A percentile compares a stretch with the other conserved stretches of the same genome.
These are phyloP conservation scores for Chrysosporium keratinophilum DNA, from an alignment of 2,329 filamentous ascomycete genomes.

Conservation along the genomic window DNA sequence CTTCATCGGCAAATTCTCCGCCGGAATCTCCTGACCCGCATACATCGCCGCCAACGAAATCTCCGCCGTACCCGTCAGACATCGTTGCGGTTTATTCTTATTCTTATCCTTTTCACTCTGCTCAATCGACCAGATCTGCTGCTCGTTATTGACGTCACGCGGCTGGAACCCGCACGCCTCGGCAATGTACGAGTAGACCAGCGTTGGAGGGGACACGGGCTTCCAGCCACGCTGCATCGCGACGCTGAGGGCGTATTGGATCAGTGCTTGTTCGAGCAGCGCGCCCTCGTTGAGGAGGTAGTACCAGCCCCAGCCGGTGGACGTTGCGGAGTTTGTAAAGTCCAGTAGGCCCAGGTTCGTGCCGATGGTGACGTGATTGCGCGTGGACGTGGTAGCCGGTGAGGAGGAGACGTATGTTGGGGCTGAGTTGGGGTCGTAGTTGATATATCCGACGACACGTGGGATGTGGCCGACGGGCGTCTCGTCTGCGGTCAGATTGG, in stretches of 20 bases:
- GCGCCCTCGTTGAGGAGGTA: constrained; percentile 87
- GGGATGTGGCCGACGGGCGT: constrained; percentile 63
- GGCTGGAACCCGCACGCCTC: constrained; percentile 90
- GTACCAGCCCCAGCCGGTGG: constrained; percentile 96
- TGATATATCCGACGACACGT: constrained; percentile 64
- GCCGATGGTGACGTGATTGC: constrained; percentile 79
- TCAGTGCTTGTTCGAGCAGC: constrained; percentile 83
- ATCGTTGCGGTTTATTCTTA: constrained; percentile 54
- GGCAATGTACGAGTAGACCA: constrained; percentile 87
- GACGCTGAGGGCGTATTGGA: constrained; percentile 71
- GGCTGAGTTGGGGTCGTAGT: constrained; percentile 49
- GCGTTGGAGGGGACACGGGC: constrained; percentile 69
- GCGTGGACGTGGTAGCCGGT: constrained; percentile 18
- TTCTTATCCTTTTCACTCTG: constrained; percentile 52
- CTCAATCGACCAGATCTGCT: constrained; percentile 76
- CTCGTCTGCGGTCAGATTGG: constrained; percentile 69
- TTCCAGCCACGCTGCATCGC: constrained; percentile 67
- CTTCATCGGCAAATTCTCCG: constrained; percentile 60
- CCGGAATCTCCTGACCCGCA: constrained; percentile 58
- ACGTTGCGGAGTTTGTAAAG: constrained; percentile 68
- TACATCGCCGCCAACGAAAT: constrained; percentile 90
- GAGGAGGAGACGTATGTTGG: constrained; percentile 22
- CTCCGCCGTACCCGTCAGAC: constrained; percentile 80
- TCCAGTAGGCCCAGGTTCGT: constrained; percentile 79
- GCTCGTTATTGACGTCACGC: constrained; percentile 78